Percentiles rank a stretch among this genome's conserved stretches.
These are phyloP conservation scores for Trebouxia sp. DNA, from an alignment of 139 green algal species.

Conservation along the genomic window DNA sequence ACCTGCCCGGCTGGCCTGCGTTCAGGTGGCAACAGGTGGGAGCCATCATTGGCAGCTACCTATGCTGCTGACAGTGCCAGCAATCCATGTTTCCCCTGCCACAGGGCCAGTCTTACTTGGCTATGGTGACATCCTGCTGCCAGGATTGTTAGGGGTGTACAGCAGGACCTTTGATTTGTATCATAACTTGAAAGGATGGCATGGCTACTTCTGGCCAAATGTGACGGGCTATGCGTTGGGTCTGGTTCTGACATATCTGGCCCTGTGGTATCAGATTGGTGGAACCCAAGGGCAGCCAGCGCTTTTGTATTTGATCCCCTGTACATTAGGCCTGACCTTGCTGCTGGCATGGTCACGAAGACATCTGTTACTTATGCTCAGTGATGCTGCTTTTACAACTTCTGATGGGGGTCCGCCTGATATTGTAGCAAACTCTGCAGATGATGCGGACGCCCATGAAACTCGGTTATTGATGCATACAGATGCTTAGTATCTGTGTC, in stretches of 20 bases:
- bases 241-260: constrained; percentile 83
- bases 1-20: too few species aligned
- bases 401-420: neutral
- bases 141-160: constrained; percentile 75
- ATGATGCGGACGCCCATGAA: neutral
- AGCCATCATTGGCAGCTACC: constrained; percentile 61
- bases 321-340: constrained; percentile 71
- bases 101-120: constrained; percentile 45
- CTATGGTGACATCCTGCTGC: constrained; percentile 76
- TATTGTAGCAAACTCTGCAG: constrained; percentile 4
- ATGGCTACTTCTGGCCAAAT: constrained; percentile 57
- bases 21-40: constrained; percentile 58
- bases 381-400: neutral
- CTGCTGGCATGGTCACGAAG: constrained; percentile 45
- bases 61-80: constrained; percentile 85
- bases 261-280: constrained; percentile 60
- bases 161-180: constrained; percentile 35
- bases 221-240: constrained; percentile 70
- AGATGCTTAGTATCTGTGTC: too few species aligned
- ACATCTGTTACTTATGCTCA: constrained; percentile 62
- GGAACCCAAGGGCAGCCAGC: constrained; percentile 82
- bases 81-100: constrained; percentile 39
- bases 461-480: neutral
- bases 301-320: constrained; percentile 93
- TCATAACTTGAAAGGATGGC: neutral